A percentile compares a stretch with the other conserved stretches of the same genome.
phyloP scores from a whole-genome alignment of 1,139 yeast species.

The Suhomyces bribrorum region DNA sequence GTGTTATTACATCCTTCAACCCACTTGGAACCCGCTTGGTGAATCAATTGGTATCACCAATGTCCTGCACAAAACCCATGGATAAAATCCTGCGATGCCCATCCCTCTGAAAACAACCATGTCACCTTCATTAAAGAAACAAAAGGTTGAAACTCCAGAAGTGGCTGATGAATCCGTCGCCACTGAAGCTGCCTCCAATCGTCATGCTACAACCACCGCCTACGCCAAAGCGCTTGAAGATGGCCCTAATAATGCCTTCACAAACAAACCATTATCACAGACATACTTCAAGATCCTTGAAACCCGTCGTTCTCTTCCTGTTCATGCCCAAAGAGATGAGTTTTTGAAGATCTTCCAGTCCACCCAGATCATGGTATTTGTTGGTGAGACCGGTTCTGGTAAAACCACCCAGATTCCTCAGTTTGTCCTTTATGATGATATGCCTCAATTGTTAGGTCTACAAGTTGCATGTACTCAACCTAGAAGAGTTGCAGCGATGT shows the following conservation, averaged over 20 bases:
- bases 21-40: no score
- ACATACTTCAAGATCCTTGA: slow-evolving; percentile 77
- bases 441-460: slow-evolving; percentile 76
- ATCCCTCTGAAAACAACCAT: slow-evolving; percentile 5
- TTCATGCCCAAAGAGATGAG: slow-evolving; percentile 89
- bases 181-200: slow-evolving; percentile 22
- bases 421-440: slow-evolving; percentile 88
- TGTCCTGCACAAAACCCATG: neutral
- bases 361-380: slow-evolving; percentile 95
- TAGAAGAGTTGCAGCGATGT: slow-evolving; percentile 96
- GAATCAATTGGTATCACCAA: neutral
- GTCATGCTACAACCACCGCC: slow-evolving; percentile 69
- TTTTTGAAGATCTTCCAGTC: slow-evolving; percentile 79
- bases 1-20: no score
- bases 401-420: slow-evolving; percentile 97
- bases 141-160: slow-evolving; percentile 50
- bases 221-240: slow-evolving; percentile 69
- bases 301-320: slow-evolving; percentile 85
- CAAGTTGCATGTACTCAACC: slow-evolving; percentile 98
- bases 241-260: slow-evolving; percentile 73
- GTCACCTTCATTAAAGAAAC: slow-evolving; percentile 31
- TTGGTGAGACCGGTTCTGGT: slow-evolving; percentile 99
- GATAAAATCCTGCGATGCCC: slow-evolving; percentile 7
- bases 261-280: slow-evolving; percentile 59
- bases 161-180: slow-evolving; percentile 61